Percentiles rank a stretch among this genome's conserved stretches.
Conservation (phyloP, 306 rosid genomes). For the Rosa multiflora region DNA sequence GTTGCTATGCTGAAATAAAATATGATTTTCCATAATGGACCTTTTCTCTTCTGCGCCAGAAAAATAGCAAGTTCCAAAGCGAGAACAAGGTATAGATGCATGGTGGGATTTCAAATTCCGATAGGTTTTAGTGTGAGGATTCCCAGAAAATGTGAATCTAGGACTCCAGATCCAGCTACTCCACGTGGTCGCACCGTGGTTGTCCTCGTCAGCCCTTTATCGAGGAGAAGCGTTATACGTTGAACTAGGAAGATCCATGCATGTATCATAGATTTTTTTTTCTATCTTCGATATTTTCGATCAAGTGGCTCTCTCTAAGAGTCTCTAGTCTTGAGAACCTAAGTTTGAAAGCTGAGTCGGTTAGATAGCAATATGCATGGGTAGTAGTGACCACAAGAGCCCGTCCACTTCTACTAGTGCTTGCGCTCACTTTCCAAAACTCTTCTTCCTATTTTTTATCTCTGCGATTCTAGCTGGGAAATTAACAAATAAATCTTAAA, state of each 20-base stretch:
- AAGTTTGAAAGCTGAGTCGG: neutral
- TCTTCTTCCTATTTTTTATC: neutral
- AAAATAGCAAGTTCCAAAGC: conserved; percentile 24
- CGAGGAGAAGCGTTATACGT: conserved; percentile 15
- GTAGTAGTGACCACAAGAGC: neutral
- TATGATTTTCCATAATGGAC: neutral
- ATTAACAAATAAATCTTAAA: neutral
- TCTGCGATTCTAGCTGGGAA: neutral
- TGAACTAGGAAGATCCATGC: conserved; percentile 8
- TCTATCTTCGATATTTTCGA: neutral
- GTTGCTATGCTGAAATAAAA: neutral
- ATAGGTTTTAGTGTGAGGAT: conserved; percentile 21
- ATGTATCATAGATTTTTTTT: neutral
- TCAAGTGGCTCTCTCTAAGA: conserved; percentile 10
- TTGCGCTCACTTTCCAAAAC: conserved; percentile 10
- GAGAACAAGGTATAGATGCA: conserved; percentile 27
- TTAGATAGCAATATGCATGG: neutral
- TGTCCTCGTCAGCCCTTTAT: conserved; percentile 33
- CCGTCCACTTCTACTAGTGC: neutral
- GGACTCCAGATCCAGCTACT: conserved; percentile 35
- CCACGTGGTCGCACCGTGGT: conserved; percentile 37
- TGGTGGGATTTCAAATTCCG: conserved; percentile 35
- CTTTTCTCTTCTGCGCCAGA: neutral
- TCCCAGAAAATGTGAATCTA: conserved; percentile 28
- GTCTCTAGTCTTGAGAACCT: neutral